Conservation (phyloP, 1,284 basidiomycete genomes). For the Flammula alnicola region DNA sequence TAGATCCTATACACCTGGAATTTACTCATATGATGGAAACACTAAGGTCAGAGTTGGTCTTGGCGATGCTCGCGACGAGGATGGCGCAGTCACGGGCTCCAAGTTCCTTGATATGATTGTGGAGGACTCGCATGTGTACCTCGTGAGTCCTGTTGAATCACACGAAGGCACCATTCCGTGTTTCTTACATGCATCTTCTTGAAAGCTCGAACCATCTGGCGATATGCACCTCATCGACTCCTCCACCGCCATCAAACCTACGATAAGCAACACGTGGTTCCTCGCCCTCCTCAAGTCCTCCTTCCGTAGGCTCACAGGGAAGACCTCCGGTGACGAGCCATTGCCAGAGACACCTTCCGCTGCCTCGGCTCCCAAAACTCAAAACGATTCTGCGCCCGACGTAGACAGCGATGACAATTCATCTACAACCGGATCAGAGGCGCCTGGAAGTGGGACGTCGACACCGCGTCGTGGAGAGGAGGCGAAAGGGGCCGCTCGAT, state of each 20-base stretch:
- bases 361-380: slow-evolving; percentile 24
- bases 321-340: background rate
- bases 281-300: slow-evolving; percentile 41
- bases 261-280: slow-evolving; percentile 43
- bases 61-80: slow-evolving; percentile 60
- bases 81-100: slow-evolving; percentile 53
- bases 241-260: slow-evolving; percentile 36
- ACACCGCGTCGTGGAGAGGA: slow-evolving; percentile 39
- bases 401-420: slow-evolving; percentile 39
- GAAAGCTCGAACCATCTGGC: slow-evolving; percentile 53
- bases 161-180: background rate
- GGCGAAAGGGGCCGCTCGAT: slow-evolving; percentile 26
- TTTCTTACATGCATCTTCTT: slow-evolving; percentile 11
- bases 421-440: slow-evolving; percentile 43
- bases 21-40: slow-evolving; percentile 4
- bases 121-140: slow-evolving; percentile 69
- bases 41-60: slow-evolving; percentile 73
- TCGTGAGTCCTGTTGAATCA: slow-evolving; percentile 56
- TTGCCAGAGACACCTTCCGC: slow-evolving; percentile 25
- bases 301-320: slow-evolving; percentile 37
- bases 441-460: slow-evolving; percentile 44
- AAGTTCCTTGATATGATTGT: slow-evolving; percentile 79
- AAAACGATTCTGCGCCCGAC: slow-evolving; percentile 40
- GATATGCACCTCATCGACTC: slow-evolving; percentile 49
- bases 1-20: background rate